Evolutionary conservation across 768 basidiomycete genomes (phyloP), one percentile per base, ranked within the genome.

Genomic region (Lentinula lateritia): DNA sequence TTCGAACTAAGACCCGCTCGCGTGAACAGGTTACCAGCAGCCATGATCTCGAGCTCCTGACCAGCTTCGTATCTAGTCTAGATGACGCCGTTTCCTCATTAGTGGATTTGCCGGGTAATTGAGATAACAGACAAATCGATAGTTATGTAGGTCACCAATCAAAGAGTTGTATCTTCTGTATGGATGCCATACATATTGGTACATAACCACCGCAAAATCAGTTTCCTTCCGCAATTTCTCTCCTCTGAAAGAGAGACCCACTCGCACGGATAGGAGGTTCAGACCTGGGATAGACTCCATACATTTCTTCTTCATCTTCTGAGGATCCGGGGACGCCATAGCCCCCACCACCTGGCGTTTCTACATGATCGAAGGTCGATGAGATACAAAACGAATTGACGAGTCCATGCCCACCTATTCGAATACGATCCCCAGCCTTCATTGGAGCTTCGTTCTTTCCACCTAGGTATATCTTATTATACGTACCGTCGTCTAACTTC

Each of bases 291-390:
- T 35, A 36, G 16, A n/a, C 7, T 0, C 12, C 52, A 35, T 52
- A 52, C 52, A 36, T 36, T 52, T 52, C 35, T 6, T 52, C 52
- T 12, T 52, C 52, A 2, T 35, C 52, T 3, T 52, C 52, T 5
- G 35, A 36, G 35, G 52, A 52, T 12, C 52, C 52, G 10, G 34
- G 32, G 2, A 38, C 39, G 32, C 53, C 53, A 13, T 41, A 55
- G n/a, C 53, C 53, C 5, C 53, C 53, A 12, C 53, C 53, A 20
- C 53, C 53, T 38, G 53, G 53, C n/a, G 53, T 55, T 55, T 55
- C 53, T 39, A 20, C 6, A 6, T 6, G 23, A 12, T 13, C 50
- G n/a, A n/a, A n/a, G n/a, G n/a, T n/a, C n/a, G n/a, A n/a, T n/a
- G n/a, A n/a, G n/a, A n/a, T n/a, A 50, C 18, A 50, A 20, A 38